Base-by-base conservation (phyloP, 192 early-diverging fungal species). In the Coemansia aciculifera region DNA sequence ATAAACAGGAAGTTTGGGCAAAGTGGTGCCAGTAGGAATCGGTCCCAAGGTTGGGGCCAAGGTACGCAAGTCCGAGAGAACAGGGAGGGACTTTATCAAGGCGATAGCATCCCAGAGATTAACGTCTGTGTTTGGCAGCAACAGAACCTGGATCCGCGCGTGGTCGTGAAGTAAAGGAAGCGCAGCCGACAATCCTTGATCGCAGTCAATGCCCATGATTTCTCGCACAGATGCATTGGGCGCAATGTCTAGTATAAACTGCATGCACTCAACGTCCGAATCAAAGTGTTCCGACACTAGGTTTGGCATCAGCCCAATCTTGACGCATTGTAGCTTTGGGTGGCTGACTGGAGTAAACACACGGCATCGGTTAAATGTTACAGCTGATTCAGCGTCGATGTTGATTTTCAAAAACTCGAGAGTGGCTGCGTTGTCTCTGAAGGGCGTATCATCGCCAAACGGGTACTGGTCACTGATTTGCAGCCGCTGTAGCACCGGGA, bases 41-140 rank as follows among this genome's bases (percentile, higher is more conserved):
- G 13, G 1, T 3, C 31, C 54, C 27, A 57, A 15, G 11, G 15
- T 15, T 15, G 54, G 54, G 15, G 54, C 29, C 54, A 57, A 34
- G 54, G 54, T 57, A 57, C 29, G 54, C 54, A 57, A 57, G 15
- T 34, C 54, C 13, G 29, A 57, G 54, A 57, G 54, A 57, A n/a
- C 29, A 2, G 54, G 54, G 17, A 57, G 54, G 3, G 29, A 29
- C 54, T 34, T 57, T 34, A 32, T 5, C 29, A 57, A 17, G 6
- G 27, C 7, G 13, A 57, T 57, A 4, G 54, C 5, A n/a, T 57
- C 54, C 54, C 54, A 57, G 31, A 57, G 15, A 57, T 2, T 57
- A 23, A 57, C 5, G 27, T 57, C 13, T 0, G 17, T 57, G 54
- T 32, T 57, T n/a, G 54, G 54, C 13, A 57, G 29, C 31, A 34